Evolutionary conservation across 805 yeast genomes (phyloP), one percentile per base, ranked within the genome.

Genomic region (Saturnispora sekii): DNA sequence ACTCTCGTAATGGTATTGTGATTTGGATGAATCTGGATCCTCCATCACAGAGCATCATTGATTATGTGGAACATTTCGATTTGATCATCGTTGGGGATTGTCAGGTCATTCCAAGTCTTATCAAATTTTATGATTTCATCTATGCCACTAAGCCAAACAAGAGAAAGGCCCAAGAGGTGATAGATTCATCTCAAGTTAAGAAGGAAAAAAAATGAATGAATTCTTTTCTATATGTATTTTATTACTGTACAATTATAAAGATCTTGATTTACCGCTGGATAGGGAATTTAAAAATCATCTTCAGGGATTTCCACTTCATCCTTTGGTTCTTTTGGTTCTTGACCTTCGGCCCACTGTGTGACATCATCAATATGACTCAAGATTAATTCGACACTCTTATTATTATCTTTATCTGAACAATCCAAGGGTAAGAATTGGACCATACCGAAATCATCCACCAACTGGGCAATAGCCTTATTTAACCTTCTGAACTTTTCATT

Each of bases 381-480:
- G 44, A 93, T 90, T 0, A 88, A 81, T 10, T 81, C 77, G 17
- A 93, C 81, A 40, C 87, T 76, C 40, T 87, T 79, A 48, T 77
- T 74, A 38, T 79, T 82, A 9, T 86, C 78, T 43, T 60, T 61
- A 55, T 71, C 70, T 28, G 70, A 62, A 52, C 80, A 74, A 58
- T 88, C 94, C 51, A 93, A 70, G 0, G 98, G 97, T 52, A 93
- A 66, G 58, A 88, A 93, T 60, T 93, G 97, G 3, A 93, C 97
- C 99, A 93, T 93, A 6, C 98, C 98, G 61, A 93, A 93, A 57
- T 93, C 99, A 59, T 93, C 97, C 32, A 89, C 94, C 53, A 93
- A 68, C 51, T 83, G 79, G 0, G 97, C 96, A 53, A 93, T 88
- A 12, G 89, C 74, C 53, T 75, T 74, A 60, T 87, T 90, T 48